Percentiles rank a stretch among this genome's conserved stretches.
Evolutionary conservation across 805 yeast genomes (phyloP).

Genomic region (Wickerhamomyces pijperi): DNA sequence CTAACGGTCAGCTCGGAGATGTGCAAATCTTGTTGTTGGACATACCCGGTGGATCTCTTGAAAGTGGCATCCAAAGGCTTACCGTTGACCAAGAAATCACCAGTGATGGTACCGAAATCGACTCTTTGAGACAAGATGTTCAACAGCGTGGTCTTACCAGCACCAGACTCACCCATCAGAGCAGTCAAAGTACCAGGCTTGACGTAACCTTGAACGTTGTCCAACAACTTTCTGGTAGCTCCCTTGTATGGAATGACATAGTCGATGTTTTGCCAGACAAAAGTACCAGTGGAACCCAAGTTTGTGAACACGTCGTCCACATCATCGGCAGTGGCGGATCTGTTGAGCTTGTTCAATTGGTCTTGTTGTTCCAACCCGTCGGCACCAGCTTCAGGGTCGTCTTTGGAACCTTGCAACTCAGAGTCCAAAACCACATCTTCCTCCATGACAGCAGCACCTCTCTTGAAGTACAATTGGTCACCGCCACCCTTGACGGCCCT

Average conservation of each 20-base stretch:
- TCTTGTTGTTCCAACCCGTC: constrained; percentile 2
- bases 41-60: constrained; percentile 49
- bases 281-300: constrained; percentile 20
- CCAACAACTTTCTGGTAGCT: constrained; percentile 22
- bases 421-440: background rate
- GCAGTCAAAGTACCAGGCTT: constrained; percentile 62
- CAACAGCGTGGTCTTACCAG: constrained; percentile 63
- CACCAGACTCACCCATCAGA: constrained; percentile 75
- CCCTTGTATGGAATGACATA: constrained; percentile 21
- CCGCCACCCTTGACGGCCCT: constrained; percentile 26
- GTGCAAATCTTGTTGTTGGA: constrained; percentile 71
- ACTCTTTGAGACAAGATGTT: constrained; percentile 50
- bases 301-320: constrained; percentile 13
- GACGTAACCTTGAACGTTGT: constrained; percentile 46
- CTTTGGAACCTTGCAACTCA: constrained; percentile 14
- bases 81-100: constrained; percentile 34
- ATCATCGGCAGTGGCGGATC: background rate
- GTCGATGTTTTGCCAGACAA: constrained; percentile 22
- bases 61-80: constrained; percentile 23
- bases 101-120: constrained; percentile 18
- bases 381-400: constrained; percentile 21
- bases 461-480: constrained; percentile 37
- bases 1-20: constrained; percentile 63
- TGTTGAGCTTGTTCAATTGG: background rate
- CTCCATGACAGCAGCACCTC: constrained; percentile 21